Evolutionary conservation across 139 green algal genomes (phyloP).

Genomic region (Chlorella sorokiniana): DNA sequence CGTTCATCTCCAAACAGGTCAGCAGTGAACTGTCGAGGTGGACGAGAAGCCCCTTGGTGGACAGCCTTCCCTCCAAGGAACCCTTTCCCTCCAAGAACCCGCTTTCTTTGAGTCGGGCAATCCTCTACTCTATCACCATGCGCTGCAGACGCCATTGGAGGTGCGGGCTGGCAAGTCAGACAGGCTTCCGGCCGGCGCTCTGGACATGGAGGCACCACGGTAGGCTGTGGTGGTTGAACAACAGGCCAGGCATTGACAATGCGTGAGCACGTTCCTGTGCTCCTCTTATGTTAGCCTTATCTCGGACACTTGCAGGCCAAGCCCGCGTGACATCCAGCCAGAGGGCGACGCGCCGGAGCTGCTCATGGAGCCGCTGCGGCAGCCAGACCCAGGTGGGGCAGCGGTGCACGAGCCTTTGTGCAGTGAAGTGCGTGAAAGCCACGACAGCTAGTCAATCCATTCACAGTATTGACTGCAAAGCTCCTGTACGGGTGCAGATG

Average conservation of each 20-base stretch:
- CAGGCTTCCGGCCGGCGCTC: neutral
- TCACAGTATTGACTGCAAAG: neutral
- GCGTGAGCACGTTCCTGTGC: neutral
- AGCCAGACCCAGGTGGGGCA: constrained; percentile 5
- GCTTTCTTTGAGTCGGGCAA: too few relatives aligned
- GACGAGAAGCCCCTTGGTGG: too few relatives aligned
- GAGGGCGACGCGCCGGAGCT: constrained; percentile 12
- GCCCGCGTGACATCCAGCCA: neutral
- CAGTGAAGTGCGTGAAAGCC: neutral
- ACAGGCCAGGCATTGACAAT: neutral
- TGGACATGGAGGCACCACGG: neutral
- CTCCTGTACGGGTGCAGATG: neutral
- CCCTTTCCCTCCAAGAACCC: neutral
- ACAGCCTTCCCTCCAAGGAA: neutral
- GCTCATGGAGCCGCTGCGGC: constrained; percentile 24
- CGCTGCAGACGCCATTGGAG: constrained; percentile 1
- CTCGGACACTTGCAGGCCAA: constrained; percentile 5
- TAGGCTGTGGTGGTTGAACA: neutral
- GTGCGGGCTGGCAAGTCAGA: neutral
- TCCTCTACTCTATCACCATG: neutral
- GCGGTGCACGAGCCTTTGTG: neutral
- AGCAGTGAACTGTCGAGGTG: too few relatives aligned
- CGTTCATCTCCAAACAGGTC: too few relatives aligned
- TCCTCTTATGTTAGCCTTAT: too few relatives aligned
- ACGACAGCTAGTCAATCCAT: neutral